Percentiles rank a stretch among this genome's conserved stretches.
These are phyloP conservation scores for Hemerocallis citrina DNA, from an alignment of 106 monocot genomes.

Conservation along the genomic window DNA sequence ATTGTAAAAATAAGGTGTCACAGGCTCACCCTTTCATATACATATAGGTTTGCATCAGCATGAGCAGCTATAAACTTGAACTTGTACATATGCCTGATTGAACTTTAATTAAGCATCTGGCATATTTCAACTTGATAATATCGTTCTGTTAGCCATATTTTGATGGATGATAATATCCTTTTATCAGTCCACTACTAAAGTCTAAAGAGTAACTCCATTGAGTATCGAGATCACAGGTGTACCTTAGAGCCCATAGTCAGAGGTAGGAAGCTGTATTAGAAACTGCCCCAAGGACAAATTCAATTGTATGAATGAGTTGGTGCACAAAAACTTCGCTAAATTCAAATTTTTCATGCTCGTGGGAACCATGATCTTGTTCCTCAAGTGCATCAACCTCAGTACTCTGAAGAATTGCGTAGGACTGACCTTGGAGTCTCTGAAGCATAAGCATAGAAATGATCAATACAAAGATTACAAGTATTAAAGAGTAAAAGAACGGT, in stretches of 20 bases:
- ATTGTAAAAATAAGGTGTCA: too few species aligned
- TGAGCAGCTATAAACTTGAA: too few species aligned
- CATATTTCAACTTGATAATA: too few species aligned
- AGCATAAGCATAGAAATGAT: not conserved
- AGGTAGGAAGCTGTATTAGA: conserved; percentile 99
- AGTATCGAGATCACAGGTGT: too few species aligned
- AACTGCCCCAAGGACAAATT: conserved; percentile 98
- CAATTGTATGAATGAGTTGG: conserved; percentile 96
- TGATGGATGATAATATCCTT: too few species aligned
- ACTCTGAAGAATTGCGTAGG: conserved; percentile 62
- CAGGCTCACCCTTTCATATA: too few species aligned
- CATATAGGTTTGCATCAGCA: too few species aligned
- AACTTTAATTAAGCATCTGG: too few species aligned
- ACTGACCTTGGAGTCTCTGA: conserved; percentile 88
- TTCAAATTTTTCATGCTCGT: conserved; percentile 87
- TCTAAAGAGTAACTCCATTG: too few species aligned
- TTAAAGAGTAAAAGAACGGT: conserved; percentile 11
- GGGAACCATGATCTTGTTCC: conserved; percentile 48
- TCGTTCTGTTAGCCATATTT: too few species aligned
- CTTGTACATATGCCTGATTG: too few species aligned
- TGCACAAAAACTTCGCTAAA: conserved; percentile 96
- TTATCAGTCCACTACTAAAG: too few species aligned
- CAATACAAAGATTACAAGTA: not conserved
- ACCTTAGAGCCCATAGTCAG: conserved; percentile 98
- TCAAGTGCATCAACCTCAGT: conserved; percentile 59